A percentile compares a stretch with the other conserved stretches of the same genome.
phyloP scores from a whole-genome alignment of 1,284 basidiomycete genomes.

The Apiotrichum gamsii region DNA sequence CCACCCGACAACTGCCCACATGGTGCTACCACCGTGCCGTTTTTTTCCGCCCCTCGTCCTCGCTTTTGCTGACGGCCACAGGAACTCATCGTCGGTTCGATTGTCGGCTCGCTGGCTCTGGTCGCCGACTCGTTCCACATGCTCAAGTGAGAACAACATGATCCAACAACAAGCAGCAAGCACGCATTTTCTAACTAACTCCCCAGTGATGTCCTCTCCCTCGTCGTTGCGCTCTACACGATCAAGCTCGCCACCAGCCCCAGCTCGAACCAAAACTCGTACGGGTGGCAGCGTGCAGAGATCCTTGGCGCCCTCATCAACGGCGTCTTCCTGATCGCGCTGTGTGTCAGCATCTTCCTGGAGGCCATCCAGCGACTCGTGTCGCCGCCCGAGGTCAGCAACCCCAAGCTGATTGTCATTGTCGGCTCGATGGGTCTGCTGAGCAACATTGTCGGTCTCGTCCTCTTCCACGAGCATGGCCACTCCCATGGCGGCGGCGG shows the following conservation, averaged over 20 bases:
- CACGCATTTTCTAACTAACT: constrained; percentile 53
- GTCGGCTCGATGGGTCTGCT: constrained; percentile 85
- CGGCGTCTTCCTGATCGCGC: constrained; percentile 89
- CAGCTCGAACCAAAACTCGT: constrained; percentile 40
- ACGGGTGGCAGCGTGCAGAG: constrained; percentile 91
- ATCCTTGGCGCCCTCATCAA: constrained; percentile 93
- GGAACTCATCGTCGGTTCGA: constrained; percentile 63
- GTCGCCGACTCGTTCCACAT: constrained; percentile 98
- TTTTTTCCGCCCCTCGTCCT: no score
- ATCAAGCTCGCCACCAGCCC: constrained; percentile 64
- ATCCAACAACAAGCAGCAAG: no score
- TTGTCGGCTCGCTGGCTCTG: constrained; percentile 87
- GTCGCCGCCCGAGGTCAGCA: constrained; percentile 77
- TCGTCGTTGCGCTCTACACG: constrained; percentile 91
- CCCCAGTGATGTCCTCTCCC: constrained; percentile 82
- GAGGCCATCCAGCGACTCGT: constrained; percentile 91
- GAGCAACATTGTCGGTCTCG: constrained; percentile 87
- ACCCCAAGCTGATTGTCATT: constrained; percentile 78
- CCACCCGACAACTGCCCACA: no score
- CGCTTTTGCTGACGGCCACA: constrained; percentile 9
- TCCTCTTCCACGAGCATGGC: constrained; percentile 85
- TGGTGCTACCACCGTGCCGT: neutral
- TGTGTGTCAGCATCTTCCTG: constrained; percentile 92
- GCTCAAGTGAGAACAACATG: constrained; percentile 82
- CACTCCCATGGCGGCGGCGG: constrained; percentile 48